A percentile compares a stretch with the other conserved stretches of the same genome.
phyloP scores from a whole-genome alignment of 805 yeast genomes.

The Schwanniomyces sp. region DNA sequence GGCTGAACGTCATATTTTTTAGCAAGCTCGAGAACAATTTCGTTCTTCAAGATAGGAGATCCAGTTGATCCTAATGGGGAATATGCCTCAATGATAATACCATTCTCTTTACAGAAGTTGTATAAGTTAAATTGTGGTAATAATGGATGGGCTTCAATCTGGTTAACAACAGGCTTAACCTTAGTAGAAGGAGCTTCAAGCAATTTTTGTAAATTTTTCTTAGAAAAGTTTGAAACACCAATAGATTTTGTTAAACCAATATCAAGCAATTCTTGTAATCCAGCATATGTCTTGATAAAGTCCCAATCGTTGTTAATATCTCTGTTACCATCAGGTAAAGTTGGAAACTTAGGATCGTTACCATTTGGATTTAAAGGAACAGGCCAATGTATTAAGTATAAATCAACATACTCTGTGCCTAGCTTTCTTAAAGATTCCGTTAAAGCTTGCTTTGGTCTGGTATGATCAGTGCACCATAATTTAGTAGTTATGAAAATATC shows the following conservation, averaged over 20 bases:
- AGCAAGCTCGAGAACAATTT: conserved; percentile 17
- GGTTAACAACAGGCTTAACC: conserved; percentile 67
- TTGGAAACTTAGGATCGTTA: conserved; percentile 31
- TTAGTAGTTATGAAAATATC: conserved; percentile 73
- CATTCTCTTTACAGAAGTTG: conserved; percentile 44
- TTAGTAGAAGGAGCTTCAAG: conserved; percentile 46
- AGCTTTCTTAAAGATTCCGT: conserved; percentile 60
- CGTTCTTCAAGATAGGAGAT: conserved; percentile 22
- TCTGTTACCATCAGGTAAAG: conserved; percentile 33
- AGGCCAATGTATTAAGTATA: conserved; percentile 86
- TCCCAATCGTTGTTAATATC: conserved; percentile 30
- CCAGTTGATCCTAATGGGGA: conserved; percentile 67
- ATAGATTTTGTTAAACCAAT: conserved; percentile 60
- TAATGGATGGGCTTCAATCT: conserved; percentile 66
- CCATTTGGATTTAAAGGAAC: conserved; percentile 39
- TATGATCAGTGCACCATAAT: conserved; percentile 57
- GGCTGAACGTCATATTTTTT: conserved; percentile 18
- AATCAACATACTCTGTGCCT: conserved; percentile 74
- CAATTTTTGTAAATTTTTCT: conserved; percentile 42
- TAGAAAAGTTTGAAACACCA: conserved; percentile 76
- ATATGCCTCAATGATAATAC: conserved; percentile 59
- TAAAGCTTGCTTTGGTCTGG: conserved; percentile 48
- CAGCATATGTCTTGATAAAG: conserved; percentile 55
- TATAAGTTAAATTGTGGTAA: conserved; percentile 48
- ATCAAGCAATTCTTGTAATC: conserved; percentile 56